Conservation (phyloP, 345 rosid species). For the Linum usitatissimum region DNA sequence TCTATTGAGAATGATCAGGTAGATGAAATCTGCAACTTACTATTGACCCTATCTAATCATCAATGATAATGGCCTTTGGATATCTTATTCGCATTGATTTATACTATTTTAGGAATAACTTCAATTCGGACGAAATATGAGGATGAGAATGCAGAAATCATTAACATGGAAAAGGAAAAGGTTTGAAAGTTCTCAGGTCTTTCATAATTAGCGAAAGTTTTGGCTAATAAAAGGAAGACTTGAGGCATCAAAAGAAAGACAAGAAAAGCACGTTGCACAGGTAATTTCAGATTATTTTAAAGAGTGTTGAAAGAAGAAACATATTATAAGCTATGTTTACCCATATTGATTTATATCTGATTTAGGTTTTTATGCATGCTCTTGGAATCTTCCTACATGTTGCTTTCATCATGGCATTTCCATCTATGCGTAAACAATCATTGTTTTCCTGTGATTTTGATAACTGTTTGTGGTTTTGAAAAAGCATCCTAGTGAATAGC, state of each 20-base stretch:
- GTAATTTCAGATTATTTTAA: slow-evolving; percentile 23
- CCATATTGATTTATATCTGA: neutral
- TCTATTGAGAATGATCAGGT: slow-evolving; percentile 25
- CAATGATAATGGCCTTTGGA: slow-evolving; percentile 5
- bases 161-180: slow-evolving; percentile 53
- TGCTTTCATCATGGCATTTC: neutral
- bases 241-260: slow-evolving; percentile 30
- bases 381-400: neutral
- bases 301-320: too few relatives aligned
- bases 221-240: slow-evolving; percentile 42
- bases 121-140: slow-evolving; percentile 77
- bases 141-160: slow-evolving; percentile 60
- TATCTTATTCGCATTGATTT: slow-evolving; percentile 9
- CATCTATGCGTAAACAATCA: neutral
- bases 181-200: slow-evolving; percentile 23
- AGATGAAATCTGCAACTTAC: slow-evolving; percentile 9
- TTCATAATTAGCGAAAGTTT: slow-evolving; percentile 9
- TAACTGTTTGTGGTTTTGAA: slow-evolving; percentile 2
- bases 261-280: slow-evolving; percentile 59
- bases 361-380: neutral
- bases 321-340: neutral
- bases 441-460: slow-evolving; percentile 4
- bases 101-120: slow-evolving; percentile 48
- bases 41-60: slow-evolving; percentile 10
- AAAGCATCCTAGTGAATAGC: too few relatives aligned